Evolutionary conservation across 306 rosid species (phyloP).

Genomic region (Cucumis sativus): Cucumber_9930_V3 NC_026658.2:2173001-2173500

Average conservation of each 20-base stretch:
- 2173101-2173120: no score
- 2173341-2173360: neutral
- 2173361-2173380: neutral
- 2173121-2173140: neutral
- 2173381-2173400: neutral
- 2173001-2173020: neutral
- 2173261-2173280: neutral
- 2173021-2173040: neutral
- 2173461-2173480: neutral
- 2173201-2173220: neutral
- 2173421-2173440: neutral
- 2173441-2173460: neutral
- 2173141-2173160: neutral
- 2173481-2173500: neutral
- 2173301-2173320: neutral
- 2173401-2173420: neutral
- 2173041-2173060: no score
- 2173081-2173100: no score
- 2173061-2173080: no score
- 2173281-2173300: neutral
- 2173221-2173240: neutral
- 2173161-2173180: no score
- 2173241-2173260: neutral
- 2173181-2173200: neutral
- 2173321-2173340: no score